Evolutionary conservation across 73 alveolate genomes (phyloP).

Genomic region (Diophrys appendiculata): DNA sequence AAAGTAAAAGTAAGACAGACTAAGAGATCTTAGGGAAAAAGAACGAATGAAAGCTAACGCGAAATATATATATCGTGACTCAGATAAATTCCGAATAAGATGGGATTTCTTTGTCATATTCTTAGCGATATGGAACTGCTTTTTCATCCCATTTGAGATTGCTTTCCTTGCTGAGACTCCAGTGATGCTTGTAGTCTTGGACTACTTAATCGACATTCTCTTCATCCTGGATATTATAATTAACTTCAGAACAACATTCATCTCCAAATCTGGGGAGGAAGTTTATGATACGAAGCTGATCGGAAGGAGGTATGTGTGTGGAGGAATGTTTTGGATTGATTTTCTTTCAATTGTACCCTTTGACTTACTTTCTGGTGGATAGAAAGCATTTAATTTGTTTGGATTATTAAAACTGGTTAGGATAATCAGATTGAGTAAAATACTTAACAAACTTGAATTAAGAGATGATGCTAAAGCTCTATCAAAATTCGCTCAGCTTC

Average conservation of each 20-base stretch:
- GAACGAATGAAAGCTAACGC: too few relatives aligned
- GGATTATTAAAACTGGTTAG: slow-evolving; percentile 47
- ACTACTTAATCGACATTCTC: slow-evolving; percentile 18
- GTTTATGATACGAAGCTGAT: neutral
- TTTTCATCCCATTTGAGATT: slow-evolving; percentile 33
- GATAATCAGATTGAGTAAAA: slow-evolving; percentile 35
- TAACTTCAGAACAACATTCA: slow-evolving; percentile 43
- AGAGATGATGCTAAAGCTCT: slow-evolving; percentile 36
- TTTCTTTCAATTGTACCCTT: too few relatives aligned
- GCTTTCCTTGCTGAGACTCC: slow-evolving; percentile 48
- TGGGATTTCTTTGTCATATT: slow-evolving; percentile 35
- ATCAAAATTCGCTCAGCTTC: slow-evolving; percentile 15
- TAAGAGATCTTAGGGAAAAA: too few relatives aligned
- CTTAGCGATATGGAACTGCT: slow-evolving; percentile 19
- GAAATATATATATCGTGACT: too few relatives aligned
- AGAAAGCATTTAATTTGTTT: slow-evolving; percentile 15
- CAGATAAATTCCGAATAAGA: too few relatives aligned
- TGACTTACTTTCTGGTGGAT: slow-evolving; percentile 8
- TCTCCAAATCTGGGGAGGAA: slow-evolving; percentile 14
- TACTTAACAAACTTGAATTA: slow-evolving; percentile 39
- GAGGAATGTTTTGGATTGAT: neutral
- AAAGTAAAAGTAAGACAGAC: too few relatives aligned
- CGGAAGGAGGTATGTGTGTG: slow-evolving; percentile 1
- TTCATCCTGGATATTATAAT: slow-evolving; percentile 43
- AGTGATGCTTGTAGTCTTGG: neutral